Evolutionary conservation across 352 stramenopile genomes (phyloP), one percentile per base, ranked within the genome.

Genomic region (Plasmopara viticola): DNA sequence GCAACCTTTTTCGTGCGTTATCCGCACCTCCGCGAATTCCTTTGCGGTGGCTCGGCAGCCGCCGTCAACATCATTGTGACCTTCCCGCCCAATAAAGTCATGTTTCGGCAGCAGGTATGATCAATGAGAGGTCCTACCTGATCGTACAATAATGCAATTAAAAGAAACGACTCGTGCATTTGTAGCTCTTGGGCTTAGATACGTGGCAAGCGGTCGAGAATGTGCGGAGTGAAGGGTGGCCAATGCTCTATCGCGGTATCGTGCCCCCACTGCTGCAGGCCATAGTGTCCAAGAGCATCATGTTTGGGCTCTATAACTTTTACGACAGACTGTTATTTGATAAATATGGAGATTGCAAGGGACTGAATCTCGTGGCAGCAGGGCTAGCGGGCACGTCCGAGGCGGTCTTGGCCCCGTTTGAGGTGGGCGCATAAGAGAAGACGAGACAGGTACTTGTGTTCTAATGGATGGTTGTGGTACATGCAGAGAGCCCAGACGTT

Each of bases 241-340:
- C 57, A 10, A 84, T 86, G 68, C 62, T 93, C 9, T 95, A 94
- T 20, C 77, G 86, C 10, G 86, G 86, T n/a, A 72, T 95, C 3
- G 85, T 84, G 42, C 84, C 86, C 10, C 86, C 86, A 29, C 66
- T 95, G 25, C 52, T 94, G 37, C 84, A 94, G 58, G 84, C 84
- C 7, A 84, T 81, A 35, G 77, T 94, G 37, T 91, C 84, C 45
- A 95, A 93, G 56, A 90, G 82, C 38, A 74, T 94, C 44, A 95
- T 95, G 86, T 95, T 95, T 60, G 86, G 86, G 6, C 66, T 94
- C 0, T 95, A 93, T 59, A 93, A 94, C 58, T 89, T 78, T 59
- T 95, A 94, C 59, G 63, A 89, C 51, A 69, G 86, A 42, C 35
- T 74, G 31, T 51, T 95, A 13, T 55, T 60, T 0, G 55, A 64